Base-by-base conservation (phyloP, 2,329 filamentous ascomycete genomes). In the Cryphonectria carpinicola region DNA sequence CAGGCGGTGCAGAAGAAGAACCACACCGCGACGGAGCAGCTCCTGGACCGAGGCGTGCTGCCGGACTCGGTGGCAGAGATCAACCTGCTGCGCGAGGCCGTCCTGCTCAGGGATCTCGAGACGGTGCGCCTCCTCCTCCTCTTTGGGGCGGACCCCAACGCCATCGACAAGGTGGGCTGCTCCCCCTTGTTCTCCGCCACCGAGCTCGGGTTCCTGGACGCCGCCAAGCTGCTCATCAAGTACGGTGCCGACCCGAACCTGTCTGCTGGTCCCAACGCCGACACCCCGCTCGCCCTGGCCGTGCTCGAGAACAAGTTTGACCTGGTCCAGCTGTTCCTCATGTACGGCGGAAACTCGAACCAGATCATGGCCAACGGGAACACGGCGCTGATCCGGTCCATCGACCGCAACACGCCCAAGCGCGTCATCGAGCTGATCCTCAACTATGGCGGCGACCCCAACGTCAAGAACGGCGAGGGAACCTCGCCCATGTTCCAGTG, bases 401-500 rank as follows among this genome's bases (percentile, higher is more conserved):
- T 92, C 80, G 87, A 85, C 77, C 88, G 87, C 78, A 87, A 84
- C 72, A 85, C 84, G 0, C 84, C 88, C 0, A 82, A 82, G 71
- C 82, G 82, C 69, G 80, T 91, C 43, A 81, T 90, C 28, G 87
- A 90, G 66, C 79, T 90, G 39, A 81, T 92, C 72, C 83, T 92
- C 4, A 84, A 85, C 11, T 89, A 89, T 73, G 89, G 88, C 7
- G 84, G 86, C 0, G 83, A 90, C 72, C 82, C 88, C 32, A 87
- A 92, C 74, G 79, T 76, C 54, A 86, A 92, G 82, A 89, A 87
- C 76, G 81, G 81, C 32, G 85, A 89, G 71, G 90, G 90, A 39
- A 88, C 89, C 74, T 90, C 88, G 0, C 85, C 90, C 0, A 82
- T 92, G 1, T 90, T 90, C 77, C 85, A 88, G 73, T 88, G 89